These are phyloP conservation scores for Candida xiaguanensis DNA, from an alignment of 805 yeast species.

Conservation along the genomic window DNA sequence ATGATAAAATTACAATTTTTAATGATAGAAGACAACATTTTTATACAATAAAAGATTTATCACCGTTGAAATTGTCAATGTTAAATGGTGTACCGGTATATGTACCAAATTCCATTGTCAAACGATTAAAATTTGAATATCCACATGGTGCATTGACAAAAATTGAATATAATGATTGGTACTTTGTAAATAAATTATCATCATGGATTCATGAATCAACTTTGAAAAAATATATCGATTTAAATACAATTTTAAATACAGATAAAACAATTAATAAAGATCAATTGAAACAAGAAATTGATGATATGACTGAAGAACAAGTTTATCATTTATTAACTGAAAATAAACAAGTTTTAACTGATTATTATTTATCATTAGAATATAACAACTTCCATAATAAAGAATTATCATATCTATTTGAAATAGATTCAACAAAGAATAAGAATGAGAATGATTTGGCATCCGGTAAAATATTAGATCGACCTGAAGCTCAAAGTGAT, in stretches of 20 bases:
- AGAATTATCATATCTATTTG: slow-evolving; percentile 18
- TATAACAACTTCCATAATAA: slow-evolving; percentile 16
- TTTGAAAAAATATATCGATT: slow-evolving; percentile 3
- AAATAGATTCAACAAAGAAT: slow-evolving; percentile 5
- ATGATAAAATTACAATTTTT: slow-evolving; percentile 15
- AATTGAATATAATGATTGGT: slow-evolving; percentile 17
- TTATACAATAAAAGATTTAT: slow-evolving; percentile 42
- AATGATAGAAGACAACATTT: slow-evolving; percentile 63
- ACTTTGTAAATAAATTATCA: slow-evolving; percentile 18
- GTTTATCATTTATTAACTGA: slow-evolving; percentile 16
- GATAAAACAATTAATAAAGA: not conserved
- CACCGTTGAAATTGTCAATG: slow-evolving; percentile 50
- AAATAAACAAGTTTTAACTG: slow-evolving; percentile 14
- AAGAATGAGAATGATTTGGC: slow-evolving; percentile 6
- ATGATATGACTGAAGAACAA: slow-evolving; percentile 24
- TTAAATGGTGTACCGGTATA: slow-evolving; percentile 49
- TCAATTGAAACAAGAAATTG: slow-evolving; percentile 10
- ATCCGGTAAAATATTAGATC: slow-evolving; percentile 7
- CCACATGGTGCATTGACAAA: slow-evolving; percentile 17
- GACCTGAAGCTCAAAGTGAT: not conserved
- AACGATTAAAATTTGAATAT: slow-evolving; percentile 18
- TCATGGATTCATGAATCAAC: slow-evolving; percentile 5
- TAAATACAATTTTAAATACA: not conserved
- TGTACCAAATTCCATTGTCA: slow-evolving; percentile 21
- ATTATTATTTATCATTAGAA: slow-evolving; percentile 18